phyloP scores from a whole-genome alignment of 2,329 filamentous ascomycete species.

The Geosmithia putterillii region DNA sequence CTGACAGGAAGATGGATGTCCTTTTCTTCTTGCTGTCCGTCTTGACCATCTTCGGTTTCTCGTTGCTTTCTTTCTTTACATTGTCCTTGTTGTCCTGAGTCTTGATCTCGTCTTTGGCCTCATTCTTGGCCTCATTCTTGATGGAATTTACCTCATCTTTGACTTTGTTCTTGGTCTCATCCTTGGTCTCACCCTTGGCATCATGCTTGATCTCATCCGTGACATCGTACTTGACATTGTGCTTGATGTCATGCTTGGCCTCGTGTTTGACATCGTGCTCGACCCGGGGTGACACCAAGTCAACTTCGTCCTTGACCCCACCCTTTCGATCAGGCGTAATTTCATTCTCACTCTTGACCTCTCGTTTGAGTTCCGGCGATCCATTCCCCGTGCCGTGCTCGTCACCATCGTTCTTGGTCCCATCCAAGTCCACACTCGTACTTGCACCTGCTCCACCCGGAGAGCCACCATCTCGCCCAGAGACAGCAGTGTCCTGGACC shows the following conservation, averaged over 20 bases:
- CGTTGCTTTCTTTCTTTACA: not conserved
- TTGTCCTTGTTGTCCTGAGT: not conserved
- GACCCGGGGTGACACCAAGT: no score
- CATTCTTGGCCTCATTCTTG: not conserved
- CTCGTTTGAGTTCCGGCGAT: not conserved
- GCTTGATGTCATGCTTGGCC: not conserved
- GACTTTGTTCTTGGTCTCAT: not conserved
- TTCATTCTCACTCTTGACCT: slow-evolving; percentile 2
- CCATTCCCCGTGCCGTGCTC: no score
- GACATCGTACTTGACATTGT: not conserved
- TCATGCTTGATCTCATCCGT: not conserved
- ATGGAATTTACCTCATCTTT: not conserved
- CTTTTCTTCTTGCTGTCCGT: slow-evolving; percentile 2
- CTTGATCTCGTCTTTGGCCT: not conserved
- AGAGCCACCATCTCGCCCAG: not conserved
- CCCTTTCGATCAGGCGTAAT: not conserved
- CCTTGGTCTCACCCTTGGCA: not conserved
- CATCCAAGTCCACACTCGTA: not conserved
- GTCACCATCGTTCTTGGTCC: slow-evolving; percentile 2
- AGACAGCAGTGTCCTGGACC: no score
- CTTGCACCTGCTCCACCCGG: not conserved
- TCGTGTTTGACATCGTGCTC: no score
- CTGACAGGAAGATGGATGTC: slow-evolving; percentile 11
- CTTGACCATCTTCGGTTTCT: slow-evolving; percentile 1
- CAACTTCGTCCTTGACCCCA: not conserved